Base-by-base conservation (phyloP, 352 stramenopile species). In the Globisporangium cystogenes region DNA sequence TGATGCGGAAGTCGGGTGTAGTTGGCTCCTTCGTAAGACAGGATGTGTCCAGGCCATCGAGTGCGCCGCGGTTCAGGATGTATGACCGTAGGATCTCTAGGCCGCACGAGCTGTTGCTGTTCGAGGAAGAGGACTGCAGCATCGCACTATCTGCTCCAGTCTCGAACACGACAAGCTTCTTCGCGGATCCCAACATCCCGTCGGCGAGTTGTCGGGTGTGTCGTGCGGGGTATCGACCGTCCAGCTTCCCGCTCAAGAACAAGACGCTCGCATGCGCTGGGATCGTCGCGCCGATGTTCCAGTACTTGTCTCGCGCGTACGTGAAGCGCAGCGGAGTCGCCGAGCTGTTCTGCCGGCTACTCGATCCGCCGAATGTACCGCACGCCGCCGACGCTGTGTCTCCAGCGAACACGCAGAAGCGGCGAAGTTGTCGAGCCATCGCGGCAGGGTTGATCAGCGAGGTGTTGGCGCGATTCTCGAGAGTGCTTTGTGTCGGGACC, bases 341-440 rank as follows among this genome's bases (percentile, higher is more conserved):
- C 12, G 18, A 44, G 39, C n/a, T 18, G 14, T 39, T 39, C 12
- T 12, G 2, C 7, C 7, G 48, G 15, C 8, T 10, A 18, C 5
- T 48, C 16, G 21, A 27, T 10, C 4, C 29, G 10, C n/a, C 4
- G 29, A 42, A 20, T 1, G 4, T 21, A 29, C 11, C 8, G 20
- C 53, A 59, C 5, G 45, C 45, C n/a, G 43, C 20, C 4, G 53
- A 59, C 16, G 35, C 41, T 3, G 53, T 21, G 36, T 59, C 45
- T 2, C 45, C 53, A n/a, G 45, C 45, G 58, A 90, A 89, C 27
- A 83, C 64, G 46, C 82, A 90, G 47, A 82, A 90, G 1, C 58
- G 58, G 15, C 69, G 31, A 12, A 89, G 51, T 18, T 83, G 69
- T 1, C 64, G 55, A 36, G 74, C 77, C 23, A 56, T 66, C 4